phyloP scores from a whole-genome alignment of 345 rosid genomes.

The Brassica juncea region DNA sequence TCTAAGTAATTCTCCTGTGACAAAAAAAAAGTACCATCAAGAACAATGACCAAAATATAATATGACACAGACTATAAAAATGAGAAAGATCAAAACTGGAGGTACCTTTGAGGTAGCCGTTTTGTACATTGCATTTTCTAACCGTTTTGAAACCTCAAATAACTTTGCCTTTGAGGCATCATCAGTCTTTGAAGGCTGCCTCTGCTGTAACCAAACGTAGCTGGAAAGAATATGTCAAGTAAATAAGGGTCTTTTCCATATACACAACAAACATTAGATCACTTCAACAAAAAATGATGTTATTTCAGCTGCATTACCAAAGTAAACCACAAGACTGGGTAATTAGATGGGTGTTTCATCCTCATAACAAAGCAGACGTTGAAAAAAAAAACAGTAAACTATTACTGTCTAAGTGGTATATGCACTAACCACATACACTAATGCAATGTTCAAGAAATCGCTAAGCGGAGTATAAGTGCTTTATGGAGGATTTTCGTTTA shows the following conservation, averaged over 20 bases:
- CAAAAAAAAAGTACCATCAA: slow-evolving; percentile 21
- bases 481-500: too few relatives aligned
- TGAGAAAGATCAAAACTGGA: slow-evolving; percentile 22
- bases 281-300: neutral
- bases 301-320: slow-evolving; percentile 13
- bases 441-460: neutral
- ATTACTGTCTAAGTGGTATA: neutral
- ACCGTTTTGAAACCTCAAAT: slow-evolving; percentile 65
- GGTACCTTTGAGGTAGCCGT: slow-evolving; percentile 66
- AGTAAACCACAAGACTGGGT: neutral
- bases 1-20: slow-evolving; percentile 80
- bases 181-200: slow-evolving; percentile 48
- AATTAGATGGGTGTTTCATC: neutral
- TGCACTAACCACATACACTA: slow-evolving; percentile 5
- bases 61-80: neutral
- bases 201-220: slow-evolving; percentile 51
- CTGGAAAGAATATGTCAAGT: slow-evolving; percentile 44
- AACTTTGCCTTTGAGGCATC: slow-evolving; percentile 52
- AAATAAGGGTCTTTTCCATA: slow-evolving; percentile 7
- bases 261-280: slow-evolving; percentile 14
- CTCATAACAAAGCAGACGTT: neutral
- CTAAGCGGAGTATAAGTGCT: too few relatives aligned
- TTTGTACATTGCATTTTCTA: slow-evolving; percentile 68
- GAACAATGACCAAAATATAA: neutral
- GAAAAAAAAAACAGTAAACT: neutral